Evolutionary conservation across 2,329 filamentous ascomycete species (phyloP).

Genomic region (Trichoderma sp.): DNA sequence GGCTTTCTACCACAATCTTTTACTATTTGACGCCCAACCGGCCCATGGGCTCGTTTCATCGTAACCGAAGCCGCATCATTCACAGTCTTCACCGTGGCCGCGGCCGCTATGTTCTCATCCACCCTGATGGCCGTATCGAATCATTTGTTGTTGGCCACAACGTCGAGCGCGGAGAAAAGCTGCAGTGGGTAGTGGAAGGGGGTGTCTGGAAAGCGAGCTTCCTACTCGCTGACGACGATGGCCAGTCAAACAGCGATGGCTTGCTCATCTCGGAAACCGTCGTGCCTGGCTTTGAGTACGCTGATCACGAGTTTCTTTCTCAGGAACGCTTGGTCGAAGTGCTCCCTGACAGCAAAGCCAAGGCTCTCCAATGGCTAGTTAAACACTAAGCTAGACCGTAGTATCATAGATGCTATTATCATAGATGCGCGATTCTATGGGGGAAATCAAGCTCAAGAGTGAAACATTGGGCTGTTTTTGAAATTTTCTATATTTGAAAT

Average conservation of each 20-base stretch:
- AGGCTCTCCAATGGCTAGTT: conserved; percentile 51
- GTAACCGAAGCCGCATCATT: conserved; percentile 62
- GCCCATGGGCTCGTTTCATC: conserved; percentile 63
- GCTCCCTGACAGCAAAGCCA: conserved; percentile 51
- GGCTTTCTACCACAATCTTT: conserved; percentile 62
- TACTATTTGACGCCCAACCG: conserved; percentile 62
- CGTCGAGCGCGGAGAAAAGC: conserved; percentile 57
- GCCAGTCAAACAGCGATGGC: conserved; percentile 44
- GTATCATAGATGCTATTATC: no score
- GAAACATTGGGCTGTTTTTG: neutral
- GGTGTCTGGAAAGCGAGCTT: conserved; percentile 68
- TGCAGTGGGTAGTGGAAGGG: conserved; percentile 71
- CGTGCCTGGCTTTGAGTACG: conserved; percentile 67
- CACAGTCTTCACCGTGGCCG: conserved; percentile 66
- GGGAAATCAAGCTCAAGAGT: neutral
- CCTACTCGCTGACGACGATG: conserved; percentile 48
- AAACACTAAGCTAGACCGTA: conserved; percentile 27
- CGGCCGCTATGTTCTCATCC: conserved; percentile 65
- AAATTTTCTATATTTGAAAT: neutral
- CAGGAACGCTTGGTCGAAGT: conserved; percentile 52
- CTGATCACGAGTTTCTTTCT: conserved; percentile 67
- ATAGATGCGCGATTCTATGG: neutral
- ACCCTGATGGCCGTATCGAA: conserved; percentile 60
- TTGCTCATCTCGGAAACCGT: conserved; percentile 69
- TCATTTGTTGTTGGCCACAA: conserved; percentile 64